Percentiles rank a stretch among this genome's conserved stretches.
Conservation (phyloP, 306 rosid genomes). For the Senna siamea region DNA sequence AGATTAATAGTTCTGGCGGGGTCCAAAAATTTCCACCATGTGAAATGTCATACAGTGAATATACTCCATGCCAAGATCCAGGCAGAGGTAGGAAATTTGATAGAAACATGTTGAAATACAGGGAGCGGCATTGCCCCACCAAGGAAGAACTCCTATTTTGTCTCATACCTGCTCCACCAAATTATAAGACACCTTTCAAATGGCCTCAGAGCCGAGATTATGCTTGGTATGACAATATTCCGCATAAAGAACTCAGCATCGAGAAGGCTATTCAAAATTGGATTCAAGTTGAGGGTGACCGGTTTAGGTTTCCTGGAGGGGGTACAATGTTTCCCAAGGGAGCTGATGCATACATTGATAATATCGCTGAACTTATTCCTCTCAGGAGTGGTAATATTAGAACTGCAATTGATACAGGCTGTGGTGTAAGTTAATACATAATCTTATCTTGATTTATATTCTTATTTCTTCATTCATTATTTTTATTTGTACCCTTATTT, state of each 20-base stretch:
- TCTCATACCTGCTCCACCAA: constrained; percentile 90
- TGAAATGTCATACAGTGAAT: constrained; percentile 65
- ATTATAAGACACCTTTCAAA: constrained; percentile 83
- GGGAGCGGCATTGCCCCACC: constrained; percentile 91
- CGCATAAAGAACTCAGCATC: constrained; percentile 89
- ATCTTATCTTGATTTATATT: neutral
- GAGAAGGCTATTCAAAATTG: constrained; percentile 96
- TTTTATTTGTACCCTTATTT: neutral
- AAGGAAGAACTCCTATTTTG: constrained; percentile 72
- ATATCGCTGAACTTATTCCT: constrained; percentile 80
- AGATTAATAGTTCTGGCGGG: constrained; percentile 49
- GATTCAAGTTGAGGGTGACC: constrained; percentile 92
- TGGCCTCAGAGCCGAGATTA: constrained; percentile 97
- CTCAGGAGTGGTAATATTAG: constrained; percentile 69
- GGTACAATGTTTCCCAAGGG: constrained; percentile 98
- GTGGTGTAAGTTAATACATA: constrained; percentile 78
- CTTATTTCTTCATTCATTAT: neutral
- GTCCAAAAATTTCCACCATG: constrained; percentile 64
- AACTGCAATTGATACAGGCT: constrained; percentile 96
- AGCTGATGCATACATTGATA: constrained; percentile 93
- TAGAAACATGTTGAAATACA: constrained; percentile 78
- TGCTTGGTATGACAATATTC: constrained; percentile 95
- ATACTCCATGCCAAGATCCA: constrained; percentile 91
- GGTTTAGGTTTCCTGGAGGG: constrained; percentile 94
- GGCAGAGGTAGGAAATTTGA: constrained; percentile 70